Base-by-base conservation (phyloP, 805 yeast genomes). In the Wickerhamomyces alni region DNA sequence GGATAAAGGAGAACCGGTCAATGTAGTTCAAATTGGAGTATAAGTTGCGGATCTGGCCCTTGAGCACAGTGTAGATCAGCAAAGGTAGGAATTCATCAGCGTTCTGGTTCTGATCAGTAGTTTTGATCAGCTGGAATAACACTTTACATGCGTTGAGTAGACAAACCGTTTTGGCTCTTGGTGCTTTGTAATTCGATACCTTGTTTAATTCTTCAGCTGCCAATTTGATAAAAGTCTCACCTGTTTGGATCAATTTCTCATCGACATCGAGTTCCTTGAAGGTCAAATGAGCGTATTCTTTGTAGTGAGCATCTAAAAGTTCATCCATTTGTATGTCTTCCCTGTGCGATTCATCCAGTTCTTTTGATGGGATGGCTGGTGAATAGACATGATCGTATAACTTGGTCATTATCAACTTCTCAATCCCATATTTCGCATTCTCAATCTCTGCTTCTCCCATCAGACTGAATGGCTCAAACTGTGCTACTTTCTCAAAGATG, bases 61-160 rank as follows among this genome's bases (percentile, higher is more conserved):
- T 80, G 34, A 91, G 59, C 2, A 89, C 74, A 10, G 91, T 83
- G 49, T 80, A 82, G 19, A 93, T 87, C 38, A 93, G 65, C 31
- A 91, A 58, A 0, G 99, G 99, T n/a, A 93, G 73, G 60, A 93
- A 93, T 29, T 85, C 77, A 62, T 93, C 99, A 0, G 99, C 99
- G 49, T 88, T 89, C 50, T 85, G 91, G 37, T 69, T 66, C 39
- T 78, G 70, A 36, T 72, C 62, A 13, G 70, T 65, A 44, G 80
- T 85, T 45, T 88, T 79, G 35, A 94, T 74, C 41, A 87, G 70
- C 10, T 95, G 94, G 67, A 88, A 89, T 6, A 94, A 82, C 17
- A 93, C 89, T 60, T 91, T 91, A 56, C 97, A 91, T 38, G 93
- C 80, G 62, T 93, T 94, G 45, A 93, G 69, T 3, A 93, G 70